Conservation (phyloP, 2,329 filamentous ascomycete genomes). For the Sporothrix euskadiensis region DNA sequence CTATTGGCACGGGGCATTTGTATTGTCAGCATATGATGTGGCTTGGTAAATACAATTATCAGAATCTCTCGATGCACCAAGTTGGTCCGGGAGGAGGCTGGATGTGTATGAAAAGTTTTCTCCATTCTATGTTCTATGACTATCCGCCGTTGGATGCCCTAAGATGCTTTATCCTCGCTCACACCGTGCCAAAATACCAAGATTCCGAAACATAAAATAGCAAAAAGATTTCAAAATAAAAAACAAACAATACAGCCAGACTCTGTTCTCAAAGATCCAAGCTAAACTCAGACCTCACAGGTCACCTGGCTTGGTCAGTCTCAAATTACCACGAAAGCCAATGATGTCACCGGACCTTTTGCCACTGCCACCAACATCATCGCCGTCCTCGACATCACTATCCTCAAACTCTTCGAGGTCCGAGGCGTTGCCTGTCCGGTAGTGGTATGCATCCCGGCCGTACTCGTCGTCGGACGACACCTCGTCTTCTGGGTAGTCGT, state of each 20-base stretch:
- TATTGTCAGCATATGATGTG: no score
- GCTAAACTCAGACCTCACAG: neutral
- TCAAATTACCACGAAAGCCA: neutral
- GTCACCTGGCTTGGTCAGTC: slow-evolving; percentile 9
- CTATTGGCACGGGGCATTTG: no score
- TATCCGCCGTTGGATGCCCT: neutral
- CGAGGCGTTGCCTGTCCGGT: slow-evolving; percentile 54
- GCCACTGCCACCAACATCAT: slow-evolving; percentile 34
- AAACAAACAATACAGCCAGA: no score
- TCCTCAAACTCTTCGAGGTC: slow-evolving; percentile 57
- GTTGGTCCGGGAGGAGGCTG: no score
- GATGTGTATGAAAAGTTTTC: no score
- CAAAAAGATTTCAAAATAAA: no score
- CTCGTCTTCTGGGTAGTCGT: slow-evolving; percentile 80
- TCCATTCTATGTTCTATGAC: neutral
- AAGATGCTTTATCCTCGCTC: neutral
- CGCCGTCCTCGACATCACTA: slow-evolving; percentile 42
- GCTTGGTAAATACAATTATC: no score
- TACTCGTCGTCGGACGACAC: slow-evolving; percentile 70
- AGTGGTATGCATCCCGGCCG: slow-evolving; percentile 57
- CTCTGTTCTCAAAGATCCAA: no score
- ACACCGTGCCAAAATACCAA: neutral
- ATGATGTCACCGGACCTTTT: neutral
- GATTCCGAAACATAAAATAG: no score
- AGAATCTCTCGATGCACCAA: no score